Evolutionary conservation across 768 basidiomycete genomes (phyloP).

Genomic region (Cubamyces sp.): DNA sequence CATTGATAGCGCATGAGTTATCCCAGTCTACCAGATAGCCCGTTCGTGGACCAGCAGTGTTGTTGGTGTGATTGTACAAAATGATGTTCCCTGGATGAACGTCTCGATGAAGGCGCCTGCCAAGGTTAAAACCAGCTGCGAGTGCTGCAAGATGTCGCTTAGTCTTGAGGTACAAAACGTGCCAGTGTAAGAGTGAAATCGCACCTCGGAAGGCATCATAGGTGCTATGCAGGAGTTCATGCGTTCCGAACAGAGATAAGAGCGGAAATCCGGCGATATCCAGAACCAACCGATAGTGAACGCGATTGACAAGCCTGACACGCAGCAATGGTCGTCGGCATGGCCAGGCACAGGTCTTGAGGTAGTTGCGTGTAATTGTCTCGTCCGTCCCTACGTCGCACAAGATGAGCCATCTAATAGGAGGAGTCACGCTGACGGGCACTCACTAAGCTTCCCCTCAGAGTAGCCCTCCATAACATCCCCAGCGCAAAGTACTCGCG

Average conservation of each 20-base stretch:
- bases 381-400: no score
- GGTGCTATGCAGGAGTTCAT: not conserved
- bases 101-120: constrained; percentile 8
- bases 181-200: not conserved
- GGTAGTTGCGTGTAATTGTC: not conserved
- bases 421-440: no score
- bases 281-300: constrained; percentile 8
- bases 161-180: not conserved
- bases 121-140: not conserved
- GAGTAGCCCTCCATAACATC: no score
- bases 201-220: constrained; percentile 4
- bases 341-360: not conserved
- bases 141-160: not conserved
- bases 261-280: constrained; percentile 8
- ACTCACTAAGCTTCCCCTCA: no score
- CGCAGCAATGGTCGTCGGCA: not conserved
- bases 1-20: not conserved
- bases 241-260: not conserved
- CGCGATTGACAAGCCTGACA: not conserved
- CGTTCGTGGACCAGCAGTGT: not conserved
- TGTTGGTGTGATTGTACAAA: not conserved
- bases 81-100: constrained; percentile 16
- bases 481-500: no score
- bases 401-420: no score
- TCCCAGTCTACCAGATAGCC: constrained; percentile 22